phyloP scores from a whole-genome alignment of 164 flowering plant genomes.

The Echeveria elegans region DNA sequence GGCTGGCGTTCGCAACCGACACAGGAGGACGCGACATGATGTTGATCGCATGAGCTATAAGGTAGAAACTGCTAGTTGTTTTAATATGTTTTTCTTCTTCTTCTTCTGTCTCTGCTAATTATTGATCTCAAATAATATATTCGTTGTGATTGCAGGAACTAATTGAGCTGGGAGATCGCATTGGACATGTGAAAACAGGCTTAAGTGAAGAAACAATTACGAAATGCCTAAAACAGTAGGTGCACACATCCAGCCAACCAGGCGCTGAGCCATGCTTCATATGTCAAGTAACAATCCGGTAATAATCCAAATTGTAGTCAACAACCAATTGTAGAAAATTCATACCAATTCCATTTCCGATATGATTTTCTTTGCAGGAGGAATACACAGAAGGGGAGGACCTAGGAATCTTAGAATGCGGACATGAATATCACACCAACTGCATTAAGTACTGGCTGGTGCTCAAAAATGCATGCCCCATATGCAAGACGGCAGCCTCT shows the following conservation, averaged over 20 bases:
- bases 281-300: constrained; percentile 55
- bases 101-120: not conserved
- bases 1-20: constrained; percentile 32
- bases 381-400: constrained; percentile 39
- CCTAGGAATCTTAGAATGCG: constrained; percentile 63
- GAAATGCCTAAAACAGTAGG: constrained; percentile 39
- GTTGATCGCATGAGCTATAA: constrained; percentile 94
- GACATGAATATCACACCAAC: constrained; percentile 73
- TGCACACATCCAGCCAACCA: constrained; percentile 18
- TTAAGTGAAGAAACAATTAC: constrained; percentile 51
- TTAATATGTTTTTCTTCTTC: not conserved
- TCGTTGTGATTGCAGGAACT: constrained; percentile 42
- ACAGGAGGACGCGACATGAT: constrained; percentile 82
- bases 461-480: constrained; percentile 75
- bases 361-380: constrained; percentile 23
- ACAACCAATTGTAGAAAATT: not conserved
- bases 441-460: constrained; percentile 79
- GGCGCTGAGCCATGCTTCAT: constrained; percentile 45
- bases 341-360: not conserved
- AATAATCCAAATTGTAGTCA: not conserved
- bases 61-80: constrained; percentile 26
- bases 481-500: constrained; percentile 67
- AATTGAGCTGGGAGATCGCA: constrained; percentile 74
- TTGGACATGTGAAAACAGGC: constrained; percentile 74
- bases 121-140: not conserved